Conservation (phyloP, 2,329 filamentous ascomycete genomes). For the Epichloe gansuensis region DNA sequence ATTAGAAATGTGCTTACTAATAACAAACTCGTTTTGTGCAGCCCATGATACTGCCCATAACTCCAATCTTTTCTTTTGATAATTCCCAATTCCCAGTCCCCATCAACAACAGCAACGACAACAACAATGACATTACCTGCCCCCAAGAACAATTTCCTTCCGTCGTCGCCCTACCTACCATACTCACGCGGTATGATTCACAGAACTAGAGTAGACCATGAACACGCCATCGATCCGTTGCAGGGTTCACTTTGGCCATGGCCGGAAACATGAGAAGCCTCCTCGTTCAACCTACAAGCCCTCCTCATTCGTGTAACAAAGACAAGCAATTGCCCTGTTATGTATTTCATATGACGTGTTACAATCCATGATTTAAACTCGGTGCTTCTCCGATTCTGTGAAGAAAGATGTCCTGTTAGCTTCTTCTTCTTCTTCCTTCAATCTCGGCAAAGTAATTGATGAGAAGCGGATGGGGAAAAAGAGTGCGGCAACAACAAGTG, state of each 20-base stretch:
- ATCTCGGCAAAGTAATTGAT: background rate
- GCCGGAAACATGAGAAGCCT: background rate
- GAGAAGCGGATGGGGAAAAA: background rate
- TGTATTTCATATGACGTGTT: background rate
- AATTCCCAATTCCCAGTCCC: background rate
- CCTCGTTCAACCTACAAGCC: background rate
- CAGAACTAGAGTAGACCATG: background rate
- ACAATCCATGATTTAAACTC: constrained; percentile 19
- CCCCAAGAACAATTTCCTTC: background rate
- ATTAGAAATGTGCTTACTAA: background rate
- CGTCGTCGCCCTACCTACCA: background rate
- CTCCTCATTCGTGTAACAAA: background rate
- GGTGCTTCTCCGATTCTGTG: constrained; percentile 34
- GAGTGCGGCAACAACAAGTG: background rate
- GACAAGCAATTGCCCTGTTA: background rate
- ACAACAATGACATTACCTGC: no score
- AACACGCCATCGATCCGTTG: background rate
- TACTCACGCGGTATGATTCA: background rate
- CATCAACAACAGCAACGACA: no score
- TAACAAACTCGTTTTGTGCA: background rate
- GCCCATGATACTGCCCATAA: constrained; percentile 1
- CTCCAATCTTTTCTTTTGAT: background rate
- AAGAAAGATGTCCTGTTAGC: constrained; percentile 1
- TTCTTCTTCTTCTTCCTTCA: background rate
- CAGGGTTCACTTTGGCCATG: background rate